Evolutionary conservation across 306 rosid species (phyloP).

Genomic region (Trichosanthes truncata): DNA sequence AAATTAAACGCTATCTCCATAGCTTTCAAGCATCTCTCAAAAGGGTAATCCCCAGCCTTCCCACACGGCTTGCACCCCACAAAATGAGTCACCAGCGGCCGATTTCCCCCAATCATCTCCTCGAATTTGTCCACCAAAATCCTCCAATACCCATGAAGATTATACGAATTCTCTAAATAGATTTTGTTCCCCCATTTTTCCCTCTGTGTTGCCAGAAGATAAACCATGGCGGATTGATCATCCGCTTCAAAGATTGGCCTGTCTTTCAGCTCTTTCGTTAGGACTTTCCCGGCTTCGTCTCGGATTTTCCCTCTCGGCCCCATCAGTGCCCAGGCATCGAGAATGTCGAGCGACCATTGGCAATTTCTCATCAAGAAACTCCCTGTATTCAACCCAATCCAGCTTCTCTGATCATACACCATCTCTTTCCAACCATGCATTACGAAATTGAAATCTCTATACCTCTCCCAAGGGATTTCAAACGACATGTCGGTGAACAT

Average conservation of each 20-base stretch:
- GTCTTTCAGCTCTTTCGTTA: slow-evolving; percentile 48
- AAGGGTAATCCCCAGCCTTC: slow-evolving; percentile 73
- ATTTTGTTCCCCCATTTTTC: slow-evolving; percentile 61
- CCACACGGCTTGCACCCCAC: slow-evolving; percentile 93
- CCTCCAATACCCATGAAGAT: slow-evolving; percentile 83
- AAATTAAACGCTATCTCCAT: slow-evolving; percentile 82
- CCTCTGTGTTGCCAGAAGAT: slow-evolving; percentile 37
- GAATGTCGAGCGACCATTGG: slow-evolving; percentile 75
- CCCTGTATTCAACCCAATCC: slow-evolving; percentile 86
- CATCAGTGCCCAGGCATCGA: slow-evolving; percentile 89
- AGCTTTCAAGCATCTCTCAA: slow-evolving; percentile 67
- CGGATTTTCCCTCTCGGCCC: slow-evolving; percentile 73
- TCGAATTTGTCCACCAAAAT: slow-evolving; percentile 74
- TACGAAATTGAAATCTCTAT: slow-evolving; percentile 48
- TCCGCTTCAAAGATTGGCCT: slow-evolving; percentile 78
- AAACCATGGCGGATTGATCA: slow-evolving; percentile 79
- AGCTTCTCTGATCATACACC: slow-evolving; percentile 68
- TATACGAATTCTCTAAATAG: slow-evolving; percentile 56
- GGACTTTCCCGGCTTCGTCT: slow-evolving; percentile 66
- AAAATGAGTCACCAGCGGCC: slow-evolving; percentile 88
- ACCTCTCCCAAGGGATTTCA: slow-evolving; percentile 73
- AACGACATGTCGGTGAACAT: slow-evolving; percentile 88
- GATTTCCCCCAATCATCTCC: slow-evolving; percentile 51
- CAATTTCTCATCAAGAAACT: slow-evolving; percentile 55
- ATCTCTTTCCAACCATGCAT: slow-evolving; percentile 85